Percentiles rank a stretch among this genome's conserved stretches.
phyloP scores from a whole-genome alignment of 129 eudicot species.

The Chrysanthemum makinoi region DNA sequence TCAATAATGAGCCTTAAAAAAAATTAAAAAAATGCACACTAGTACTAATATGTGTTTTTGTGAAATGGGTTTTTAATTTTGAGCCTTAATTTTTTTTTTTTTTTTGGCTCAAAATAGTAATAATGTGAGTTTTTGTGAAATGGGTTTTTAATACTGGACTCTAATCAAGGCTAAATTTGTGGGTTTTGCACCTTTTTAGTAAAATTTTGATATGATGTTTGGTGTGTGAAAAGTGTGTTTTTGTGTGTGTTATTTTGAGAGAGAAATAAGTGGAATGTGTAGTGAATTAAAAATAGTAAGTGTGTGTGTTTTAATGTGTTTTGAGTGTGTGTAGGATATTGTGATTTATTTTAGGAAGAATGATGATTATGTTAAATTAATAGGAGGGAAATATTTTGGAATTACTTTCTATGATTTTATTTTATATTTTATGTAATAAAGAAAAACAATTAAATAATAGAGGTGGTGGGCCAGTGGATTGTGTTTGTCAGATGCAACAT shows the following conservation, averaged over 20 bases:
- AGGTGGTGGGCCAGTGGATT: constrained; percentile 33
- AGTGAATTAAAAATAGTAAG: not conserved
- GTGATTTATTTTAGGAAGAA: constrained; percentile 8
- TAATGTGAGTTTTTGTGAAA: constrained; percentile 12
- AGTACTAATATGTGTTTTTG: too few species aligned
- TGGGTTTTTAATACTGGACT: not conserved
- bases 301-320: too few species aligned
- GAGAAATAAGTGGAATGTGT: not conserved
- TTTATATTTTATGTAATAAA: not conserved
- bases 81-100: too few species aligned
- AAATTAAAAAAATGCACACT: too few species aligned
- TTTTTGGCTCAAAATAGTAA: not conserved
- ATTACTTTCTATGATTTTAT: constrained; percentile 14
- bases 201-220: not conserved
- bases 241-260: not conserved
- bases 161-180: constrained; percentile 15
- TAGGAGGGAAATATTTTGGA: not conserved
- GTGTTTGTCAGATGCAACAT: constrained; percentile 25
- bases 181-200: not conserved
- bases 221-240: not conserved
- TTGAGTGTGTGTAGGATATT: not conserved
- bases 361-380: constrained; percentile 15
- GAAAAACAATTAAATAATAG: not conserved
- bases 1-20: too few species aligned
- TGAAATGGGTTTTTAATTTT: too few species aligned